These are phyloP conservation scores for Zymoseptoria ardabiliae DNA, from an alignment of 2,329 filamentous ascomycete genomes.

Conservation along the genomic window DNA sequence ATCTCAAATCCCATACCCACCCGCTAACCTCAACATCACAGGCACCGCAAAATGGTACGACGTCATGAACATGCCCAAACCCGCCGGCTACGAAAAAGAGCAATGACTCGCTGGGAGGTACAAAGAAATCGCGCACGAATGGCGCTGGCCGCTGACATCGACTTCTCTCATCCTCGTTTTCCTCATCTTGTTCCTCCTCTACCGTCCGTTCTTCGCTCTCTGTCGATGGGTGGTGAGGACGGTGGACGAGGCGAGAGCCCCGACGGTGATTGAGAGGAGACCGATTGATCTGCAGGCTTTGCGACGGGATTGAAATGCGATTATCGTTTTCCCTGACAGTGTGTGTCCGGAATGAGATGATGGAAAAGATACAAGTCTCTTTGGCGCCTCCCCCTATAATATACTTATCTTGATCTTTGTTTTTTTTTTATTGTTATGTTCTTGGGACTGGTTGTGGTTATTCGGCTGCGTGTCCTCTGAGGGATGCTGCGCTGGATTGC, in stretches of 20 bases:
- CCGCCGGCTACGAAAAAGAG: conserved; percentile 67
- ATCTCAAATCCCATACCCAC: not conserved
- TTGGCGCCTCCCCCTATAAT: not conserved
- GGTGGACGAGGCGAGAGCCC: not conserved
- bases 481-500: not conserved
- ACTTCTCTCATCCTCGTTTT: conserved; percentile 6
- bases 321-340: not conserved
- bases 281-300: not conserved
- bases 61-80: conserved; percentile 71
- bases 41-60: conserved; percentile 84
- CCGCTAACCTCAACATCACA: conserved; percentile 29
- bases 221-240: not conserved
- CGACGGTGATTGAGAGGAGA: not conserved
- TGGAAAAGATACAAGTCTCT: not conserved
- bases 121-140: conserved; percentile 13
- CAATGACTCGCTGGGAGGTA: conserved; percentile 27
- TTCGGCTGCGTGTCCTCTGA: not conserved
- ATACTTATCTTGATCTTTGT: no score
- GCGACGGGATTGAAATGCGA: not conserved
- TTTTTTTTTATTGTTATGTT: not conserved
- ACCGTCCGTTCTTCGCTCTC: conserved; percentile 1
- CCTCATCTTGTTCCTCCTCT: conserved; percentile 10
- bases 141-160: conserved; percentile 13
- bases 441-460: not conserved
- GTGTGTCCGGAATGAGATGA: not conserved